These are phyloP conservation scores for Schwanniomyces occidentalis DNA, from an alignment of 805 yeast species.

Conservation along the genomic window DNA sequence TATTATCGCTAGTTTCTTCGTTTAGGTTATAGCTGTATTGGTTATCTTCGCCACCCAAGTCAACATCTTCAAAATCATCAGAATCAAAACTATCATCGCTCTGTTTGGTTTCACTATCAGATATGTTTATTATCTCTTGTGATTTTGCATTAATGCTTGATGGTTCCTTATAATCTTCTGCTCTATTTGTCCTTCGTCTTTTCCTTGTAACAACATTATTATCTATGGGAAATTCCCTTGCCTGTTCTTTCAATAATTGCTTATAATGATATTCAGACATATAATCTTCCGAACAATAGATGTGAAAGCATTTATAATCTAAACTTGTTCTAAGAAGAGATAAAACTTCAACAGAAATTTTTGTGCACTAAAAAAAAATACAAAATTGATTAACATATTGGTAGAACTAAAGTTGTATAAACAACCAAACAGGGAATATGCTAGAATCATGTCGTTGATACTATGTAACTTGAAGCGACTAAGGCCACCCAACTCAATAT, in stretches of 20 bases:
- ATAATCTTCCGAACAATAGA: not conserved
- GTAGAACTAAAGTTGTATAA: too few relatives aligned
- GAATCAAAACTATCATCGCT: constrained; percentile 31
- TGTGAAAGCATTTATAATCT: too few relatives aligned
- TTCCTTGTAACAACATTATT: constrained; percentile 3
- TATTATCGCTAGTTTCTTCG: not conserved
- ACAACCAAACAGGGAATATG: too few relatives aligned
- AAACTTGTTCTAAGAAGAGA: too few relatives aligned
- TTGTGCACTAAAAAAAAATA: too few relatives aligned
- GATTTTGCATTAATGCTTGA: not conserved
- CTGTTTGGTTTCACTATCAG: not conserved
- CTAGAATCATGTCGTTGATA: too few relatives aligned
- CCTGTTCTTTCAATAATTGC: constrained; percentile 10
- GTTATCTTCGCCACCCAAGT: constrained; percentile 10
- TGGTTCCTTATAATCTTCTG: not conserved
- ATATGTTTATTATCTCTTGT: constrained; percentile 1
- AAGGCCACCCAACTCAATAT: too few relatives aligned
- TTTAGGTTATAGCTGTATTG: too few relatives aligned
- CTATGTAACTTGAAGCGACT: too few relatives aligned
- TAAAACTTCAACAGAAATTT: too few relatives aligned
- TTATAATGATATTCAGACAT: constrained; percentile 16
- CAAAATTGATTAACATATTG: too few relatives aligned
- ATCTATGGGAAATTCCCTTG: constrained; percentile 1
- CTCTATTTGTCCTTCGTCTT: constrained; percentile 1
- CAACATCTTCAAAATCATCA: constrained; percentile 33